These are phyloP conservation scores for Viola odorata DNA, from an alignment of 345 rosid species.

Conservation along the genomic window DNA sequence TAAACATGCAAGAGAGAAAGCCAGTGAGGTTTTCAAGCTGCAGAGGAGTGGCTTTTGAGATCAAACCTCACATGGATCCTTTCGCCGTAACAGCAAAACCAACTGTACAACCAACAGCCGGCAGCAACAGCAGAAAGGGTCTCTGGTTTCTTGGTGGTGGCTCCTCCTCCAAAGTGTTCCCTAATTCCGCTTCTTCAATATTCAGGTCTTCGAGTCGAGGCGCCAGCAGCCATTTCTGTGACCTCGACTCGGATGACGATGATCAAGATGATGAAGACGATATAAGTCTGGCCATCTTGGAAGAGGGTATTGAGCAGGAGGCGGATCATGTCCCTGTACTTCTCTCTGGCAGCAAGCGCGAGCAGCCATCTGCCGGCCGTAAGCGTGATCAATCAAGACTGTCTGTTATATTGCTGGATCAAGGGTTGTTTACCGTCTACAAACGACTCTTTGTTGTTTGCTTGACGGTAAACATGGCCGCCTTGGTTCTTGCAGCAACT, in stretches of 20 bases:
- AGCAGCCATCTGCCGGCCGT: slow-evolving; percentile 31
- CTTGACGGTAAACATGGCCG: slow-evolving; percentile 43
- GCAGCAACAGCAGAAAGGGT: slow-evolving; percentile 3
- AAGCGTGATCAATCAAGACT: slow-evolving; percentile 41
- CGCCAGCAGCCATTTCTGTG: slow-evolving; percentile 70
- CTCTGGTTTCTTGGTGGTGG: slow-evolving; percentile 38
- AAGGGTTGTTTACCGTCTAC: slow-evolving; percentile 76
- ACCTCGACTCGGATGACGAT: slow-evolving; percentile 38
- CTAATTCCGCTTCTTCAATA: slow-evolving; percentile 23
- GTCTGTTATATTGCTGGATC: slow-evolving; percentile 66
- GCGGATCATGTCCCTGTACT: slow-evolving; percentile 10
- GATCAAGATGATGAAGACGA: slow-evolving; percentile 19
- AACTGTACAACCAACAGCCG: slow-evolving; percentile 4
- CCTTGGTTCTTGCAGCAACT: slow-evolving; percentile 51
- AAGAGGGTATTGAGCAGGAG: slow-evolving; percentile 33
- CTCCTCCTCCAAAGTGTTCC: slow-evolving; percentile 34
- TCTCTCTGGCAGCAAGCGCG: slow-evolving; percentile 32
- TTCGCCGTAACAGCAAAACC: slow-evolving; percentile 25
- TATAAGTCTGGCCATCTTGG: slow-evolving; percentile 18
- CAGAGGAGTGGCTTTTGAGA: slow-evolving; percentile 65
- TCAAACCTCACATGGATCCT: slow-evolving; percentile 47
- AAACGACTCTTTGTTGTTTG: slow-evolving; percentile 53
- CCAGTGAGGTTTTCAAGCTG: slow-evolving; percentile 62
- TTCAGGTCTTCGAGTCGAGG: slow-evolving; percentile 37
- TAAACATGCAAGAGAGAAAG: no score